Conservation (phyloP, 306 rosid genomes). For the Arachis stenosperma region DNA sequence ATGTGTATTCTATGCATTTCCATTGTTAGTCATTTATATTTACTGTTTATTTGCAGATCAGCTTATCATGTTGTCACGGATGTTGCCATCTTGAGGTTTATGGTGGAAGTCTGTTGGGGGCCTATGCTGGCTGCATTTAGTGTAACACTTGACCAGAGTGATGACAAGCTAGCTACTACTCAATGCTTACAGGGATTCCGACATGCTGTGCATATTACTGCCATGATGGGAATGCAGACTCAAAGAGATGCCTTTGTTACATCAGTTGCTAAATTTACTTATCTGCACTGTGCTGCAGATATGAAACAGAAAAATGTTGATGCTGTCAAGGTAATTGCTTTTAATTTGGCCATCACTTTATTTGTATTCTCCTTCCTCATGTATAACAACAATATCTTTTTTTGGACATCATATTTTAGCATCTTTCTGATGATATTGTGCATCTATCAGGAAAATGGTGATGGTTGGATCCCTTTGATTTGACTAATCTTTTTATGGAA, state of each 20-base stretch:
- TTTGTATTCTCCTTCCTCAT: constrained; percentile 24
- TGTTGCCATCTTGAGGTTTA: constrained; percentile 94
- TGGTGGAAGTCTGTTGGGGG: constrained; percentile 99
- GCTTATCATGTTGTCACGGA: constrained; percentile 88
- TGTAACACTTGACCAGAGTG: constrained; percentile 99
- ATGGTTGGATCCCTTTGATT: constrained; percentile 28
- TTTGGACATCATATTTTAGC: constrained; percentile 19
- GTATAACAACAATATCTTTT: not conserved
- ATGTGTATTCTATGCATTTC: constrained; percentile 15
- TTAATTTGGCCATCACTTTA: constrained; percentile 29
- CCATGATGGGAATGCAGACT: constrained; percentile 97
- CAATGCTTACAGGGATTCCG: constrained; percentile 91
- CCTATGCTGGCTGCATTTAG: constrained; percentile 99
- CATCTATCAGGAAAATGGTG: constrained; percentile 25
- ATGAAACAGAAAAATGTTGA: constrained; percentile 99
- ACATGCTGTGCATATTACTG: constrained; percentile 93
- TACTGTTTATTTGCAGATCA: constrained; percentile 64
- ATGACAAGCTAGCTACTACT: constrained; percentile 88
- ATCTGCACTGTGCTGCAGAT: constrained; percentile 96
- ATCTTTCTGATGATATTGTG: constrained; percentile 14
- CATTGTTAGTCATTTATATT: constrained; percentile 36
- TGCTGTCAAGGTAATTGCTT: constrained; percentile 84
- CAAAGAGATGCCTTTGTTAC: constrained; percentile 99
- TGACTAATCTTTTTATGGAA: constrained; percentile 28
- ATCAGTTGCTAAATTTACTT: constrained; percentile 96